Percentiles rank a stretch among this genome's conserved stretches.
These are phyloP conservation scores for Paramecium primaurelia DNA, from an alignment of 73 alveolate species.

Conservation along the genomic window DNA sequence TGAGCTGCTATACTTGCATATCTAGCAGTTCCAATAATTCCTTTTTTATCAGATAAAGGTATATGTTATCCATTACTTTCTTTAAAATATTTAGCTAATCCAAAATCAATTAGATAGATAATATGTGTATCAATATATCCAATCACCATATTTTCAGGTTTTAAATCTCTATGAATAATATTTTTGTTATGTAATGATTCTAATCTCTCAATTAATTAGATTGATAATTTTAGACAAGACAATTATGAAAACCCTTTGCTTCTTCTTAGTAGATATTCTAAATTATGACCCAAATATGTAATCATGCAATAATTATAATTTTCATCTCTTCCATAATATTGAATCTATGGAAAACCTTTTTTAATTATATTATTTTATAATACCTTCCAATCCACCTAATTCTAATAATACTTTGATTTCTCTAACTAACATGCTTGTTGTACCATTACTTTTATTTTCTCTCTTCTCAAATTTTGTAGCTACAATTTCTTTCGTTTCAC, in stretches of 20 bases:
- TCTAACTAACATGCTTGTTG: slow-evolving; percentile 47
- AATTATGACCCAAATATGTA: slow-evolving; percentile 88
- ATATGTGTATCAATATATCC: slow-evolving; percentile 30
- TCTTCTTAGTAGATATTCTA: slow-evolving; percentile 79
- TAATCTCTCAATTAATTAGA: slow-evolving; percentile 47
- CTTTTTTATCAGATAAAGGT: slow-evolving; percentile 67
- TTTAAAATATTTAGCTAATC: slow-evolving; percentile 84
- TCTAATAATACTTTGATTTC: slow-evolving; percentile 59
- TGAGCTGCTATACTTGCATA: slow-evolving; percentile 73
- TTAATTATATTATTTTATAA: background rate
- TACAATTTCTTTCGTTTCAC: slow-evolving; percentile 42
- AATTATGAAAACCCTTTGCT: slow-evolving; percentile 17
- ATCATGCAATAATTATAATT: slow-evolving; percentile 79
- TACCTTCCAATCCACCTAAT: slow-evolving; percentile 26
- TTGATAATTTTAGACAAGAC: slow-evolving; percentile 9
- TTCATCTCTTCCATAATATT: slow-evolving; percentile 69
- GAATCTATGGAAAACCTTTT: slow-evolving; percentile 61
- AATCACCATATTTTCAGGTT: slow-evolving; percentile 58
- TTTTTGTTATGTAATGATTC: slow-evolving; percentile 32
- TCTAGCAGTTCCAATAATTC: slow-evolving; percentile 81
- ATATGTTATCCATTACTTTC: slow-evolving; percentile 75
- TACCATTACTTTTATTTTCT: background rate
- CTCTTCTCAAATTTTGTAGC: slow-evolving; percentile 59
- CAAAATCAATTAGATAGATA: slow-evolving; percentile 88
- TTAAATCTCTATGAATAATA: slow-evolving; percentile 53